Evolutionary conservation across 257 asterid species (phyloP).

Genomic region (Gynochthodes officinalis): DNA sequence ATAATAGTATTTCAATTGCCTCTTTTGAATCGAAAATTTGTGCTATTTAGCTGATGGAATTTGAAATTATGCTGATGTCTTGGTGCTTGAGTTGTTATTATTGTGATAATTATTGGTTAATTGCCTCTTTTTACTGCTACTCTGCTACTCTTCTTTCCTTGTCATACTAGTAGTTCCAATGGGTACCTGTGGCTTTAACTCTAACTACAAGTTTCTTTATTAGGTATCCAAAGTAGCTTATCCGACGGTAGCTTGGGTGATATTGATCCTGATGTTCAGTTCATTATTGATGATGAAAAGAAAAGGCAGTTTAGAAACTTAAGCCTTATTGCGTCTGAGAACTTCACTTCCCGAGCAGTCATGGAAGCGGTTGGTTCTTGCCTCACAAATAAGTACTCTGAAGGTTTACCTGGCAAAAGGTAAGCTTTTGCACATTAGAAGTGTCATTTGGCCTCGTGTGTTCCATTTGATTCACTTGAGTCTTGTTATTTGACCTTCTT

Average conservation of each 20-base stretch:
- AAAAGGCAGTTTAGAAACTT: constrained; percentile 85
- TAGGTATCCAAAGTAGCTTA: constrained; percentile 59
- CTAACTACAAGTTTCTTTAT: not conserved
- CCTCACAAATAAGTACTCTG: constrained; percentile 92
- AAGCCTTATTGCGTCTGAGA: constrained; percentile 94
- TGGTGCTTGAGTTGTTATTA: not conserved
- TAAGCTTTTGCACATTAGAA: constrained; percentile 17
- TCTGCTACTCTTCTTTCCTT: not conserved
- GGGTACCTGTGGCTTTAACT: not conserved
- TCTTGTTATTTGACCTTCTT: not conserved
- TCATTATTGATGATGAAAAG: constrained; percentile 78
- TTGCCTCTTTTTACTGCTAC: not conserved
- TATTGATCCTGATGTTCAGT: constrained; percentile 72
- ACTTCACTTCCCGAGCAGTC: constrained; percentile 94
- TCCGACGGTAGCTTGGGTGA: constrained; percentile 56
- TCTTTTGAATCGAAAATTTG: not conserved
- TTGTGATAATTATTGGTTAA: not conserved
- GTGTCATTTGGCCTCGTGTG: constrained; percentile 4
- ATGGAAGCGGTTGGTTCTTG: constrained; percentile 99
- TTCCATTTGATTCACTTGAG: not conserved
- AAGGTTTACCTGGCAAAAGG: constrained; percentile 97
- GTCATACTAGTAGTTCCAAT: not conserved
- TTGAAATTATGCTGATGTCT: not conserved
- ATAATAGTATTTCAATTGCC: not conserved
- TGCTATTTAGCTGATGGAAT: not conserved